Percentiles rank a stretch among this genome's conserved stretches.
Conservation (phyloP, 2,329 filamentous ascomycete species). For the Emmonsiellopsis sp. region DNA sequence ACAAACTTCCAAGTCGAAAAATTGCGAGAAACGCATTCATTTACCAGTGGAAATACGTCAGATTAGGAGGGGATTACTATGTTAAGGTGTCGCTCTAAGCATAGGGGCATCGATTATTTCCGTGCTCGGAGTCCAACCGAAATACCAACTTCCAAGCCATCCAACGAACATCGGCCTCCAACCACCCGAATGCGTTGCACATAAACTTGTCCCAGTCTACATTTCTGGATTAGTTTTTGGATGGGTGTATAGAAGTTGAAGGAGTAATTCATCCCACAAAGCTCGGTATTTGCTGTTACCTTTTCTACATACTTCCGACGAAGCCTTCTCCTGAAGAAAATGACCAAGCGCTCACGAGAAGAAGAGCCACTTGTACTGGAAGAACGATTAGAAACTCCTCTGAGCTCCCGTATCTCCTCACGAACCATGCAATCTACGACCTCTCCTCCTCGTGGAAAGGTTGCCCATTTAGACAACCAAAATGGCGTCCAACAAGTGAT, state of each 20-base stretch:
- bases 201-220: background rate
- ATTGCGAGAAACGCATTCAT: too few species aligned
- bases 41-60: too few species aligned
- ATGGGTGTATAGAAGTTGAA: background rate
- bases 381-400: background rate
- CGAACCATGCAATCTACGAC: constrained; percentile 3
- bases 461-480: constrained; percentile 48
- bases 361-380: constrained; percentile 24
- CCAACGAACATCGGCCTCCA: too few species aligned
- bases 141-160: too few species aligned
- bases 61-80: too few species aligned
- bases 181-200: background rate
- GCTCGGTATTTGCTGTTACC: background rate
- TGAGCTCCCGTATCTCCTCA: constrained; percentile 36
- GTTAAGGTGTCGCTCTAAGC: too few species aligned
- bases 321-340: constrained; percentile 19
- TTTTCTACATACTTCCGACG: background rate
- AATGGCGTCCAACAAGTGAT: constrained; percentile 44
- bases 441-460: constrained; percentile 38
- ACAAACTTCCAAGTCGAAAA: background rate
- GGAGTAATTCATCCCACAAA: background rate
- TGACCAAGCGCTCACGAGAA: constrained; percentile 54
- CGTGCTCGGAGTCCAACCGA: too few species aligned
- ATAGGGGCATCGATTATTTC: too few species aligned
- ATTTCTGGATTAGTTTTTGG: background rate